phyloP scores from a whole-genome alignment of 1,284 basidiomycete genomes.

The Ceratobasidium sp. region DNA sequence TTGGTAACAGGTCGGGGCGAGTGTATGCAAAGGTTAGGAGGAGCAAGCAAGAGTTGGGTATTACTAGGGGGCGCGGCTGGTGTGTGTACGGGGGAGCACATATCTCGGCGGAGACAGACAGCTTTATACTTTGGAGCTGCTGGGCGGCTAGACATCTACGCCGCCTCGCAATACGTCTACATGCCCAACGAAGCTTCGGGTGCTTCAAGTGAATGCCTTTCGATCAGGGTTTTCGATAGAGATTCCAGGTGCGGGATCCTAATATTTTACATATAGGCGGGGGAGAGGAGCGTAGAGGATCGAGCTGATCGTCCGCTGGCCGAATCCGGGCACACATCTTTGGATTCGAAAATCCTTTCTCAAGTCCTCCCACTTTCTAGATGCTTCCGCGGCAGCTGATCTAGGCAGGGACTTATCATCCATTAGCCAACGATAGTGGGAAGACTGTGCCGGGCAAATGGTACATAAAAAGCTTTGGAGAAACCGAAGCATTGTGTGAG shows the following conservation, averaged over 20 bases:
- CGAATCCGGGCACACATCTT: constrained; percentile 33
- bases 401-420: constrained; percentile 33
- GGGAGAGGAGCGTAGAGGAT: not conserved
- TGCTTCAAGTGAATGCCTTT: constrained; percentile 40
- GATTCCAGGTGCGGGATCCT: constrained; percentile 30
- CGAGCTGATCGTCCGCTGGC: constrained; percentile 29
- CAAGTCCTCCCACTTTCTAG: constrained; percentile 18
- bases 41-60: not conserved
- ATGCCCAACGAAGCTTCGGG: not conserved
- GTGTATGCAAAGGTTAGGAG: not conserved
- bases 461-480: constrained; percentile 35
- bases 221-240: constrained; percentile 39
- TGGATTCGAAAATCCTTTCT: constrained; percentile 35
- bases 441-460: constrained; percentile 18
- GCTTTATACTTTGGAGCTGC: constrained; percentile 28
- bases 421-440: constrained; percentile 27
- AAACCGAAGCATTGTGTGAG: constrained; percentile 35
- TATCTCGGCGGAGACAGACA: constrained; percentile 32
- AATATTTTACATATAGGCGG: constrained; percentile 40
- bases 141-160: constrained; percentile 24
- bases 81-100: constrained; percentile 28
- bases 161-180: constrained; percentile 20
- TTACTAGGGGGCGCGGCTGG: not conserved
- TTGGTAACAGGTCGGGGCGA: not conserved
- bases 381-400: constrained; percentile 25